phyloP scores from a whole-genome alignment of 1,284 basidiomycete species.

The Trichosporon sp. region DNA sequence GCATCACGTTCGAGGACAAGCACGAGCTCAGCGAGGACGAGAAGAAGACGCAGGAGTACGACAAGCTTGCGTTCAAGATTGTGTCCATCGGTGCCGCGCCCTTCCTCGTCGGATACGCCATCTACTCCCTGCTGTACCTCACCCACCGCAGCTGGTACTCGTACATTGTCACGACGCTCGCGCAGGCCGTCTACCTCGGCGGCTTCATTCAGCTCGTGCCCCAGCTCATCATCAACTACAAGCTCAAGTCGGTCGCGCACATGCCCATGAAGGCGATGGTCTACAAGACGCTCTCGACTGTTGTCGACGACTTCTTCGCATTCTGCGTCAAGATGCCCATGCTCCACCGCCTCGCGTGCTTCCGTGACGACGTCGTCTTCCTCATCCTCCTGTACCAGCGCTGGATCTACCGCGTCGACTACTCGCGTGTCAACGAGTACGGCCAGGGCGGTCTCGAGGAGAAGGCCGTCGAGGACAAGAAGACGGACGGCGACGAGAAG shows the following conservation, averaged over 20 bases:
- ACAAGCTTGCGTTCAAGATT: slow-evolving; percentile 54
- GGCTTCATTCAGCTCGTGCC: slow-evolving; percentile 93
- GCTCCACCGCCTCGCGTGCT: slow-evolving; percentile 61
- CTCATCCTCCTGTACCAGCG: slow-evolving; percentile 57
- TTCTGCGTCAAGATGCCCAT: slow-evolving; percentile 89
- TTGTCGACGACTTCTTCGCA: slow-evolving; percentile 79
- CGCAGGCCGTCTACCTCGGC: slow-evolving; percentile 63
- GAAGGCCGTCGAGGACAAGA: slow-evolving; percentile 29
- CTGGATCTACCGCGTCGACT: slow-evolving; percentile 94
- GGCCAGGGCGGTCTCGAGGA: slow-evolving; percentile 62
- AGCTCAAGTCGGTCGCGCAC: slow-evolving; percentile 65
- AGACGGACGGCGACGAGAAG: slow-evolving; percentile 17
- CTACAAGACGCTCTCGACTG: slow-evolving; percentile 67
- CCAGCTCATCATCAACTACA: slow-evolving; percentile 87
- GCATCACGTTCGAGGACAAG: slow-evolving; percentile 79
- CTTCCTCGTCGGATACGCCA: slow-evolving; percentile 73
- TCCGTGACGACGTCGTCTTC: slow-evolving; percentile 84
- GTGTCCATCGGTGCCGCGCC: slow-evolving; percentile 85
- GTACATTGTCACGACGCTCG: slow-evolving; percentile 70
- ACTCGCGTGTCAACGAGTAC: slow-evolving; percentile 90
- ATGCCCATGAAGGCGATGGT: slow-evolving; percentile 85
- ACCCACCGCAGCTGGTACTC: slow-evolving; percentile 92
- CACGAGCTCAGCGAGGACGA: slow-evolving; percentile 90
- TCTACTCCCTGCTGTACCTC: slow-evolving; percentile 61
- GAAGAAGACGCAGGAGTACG: slow-evolving; percentile 94